Evolutionary conservation across 2,329 filamentous ascomycete genomes (phyloP), one percentile per base, ranked within the genome.

Genomic region (Cordyceps militaris): DNA sequence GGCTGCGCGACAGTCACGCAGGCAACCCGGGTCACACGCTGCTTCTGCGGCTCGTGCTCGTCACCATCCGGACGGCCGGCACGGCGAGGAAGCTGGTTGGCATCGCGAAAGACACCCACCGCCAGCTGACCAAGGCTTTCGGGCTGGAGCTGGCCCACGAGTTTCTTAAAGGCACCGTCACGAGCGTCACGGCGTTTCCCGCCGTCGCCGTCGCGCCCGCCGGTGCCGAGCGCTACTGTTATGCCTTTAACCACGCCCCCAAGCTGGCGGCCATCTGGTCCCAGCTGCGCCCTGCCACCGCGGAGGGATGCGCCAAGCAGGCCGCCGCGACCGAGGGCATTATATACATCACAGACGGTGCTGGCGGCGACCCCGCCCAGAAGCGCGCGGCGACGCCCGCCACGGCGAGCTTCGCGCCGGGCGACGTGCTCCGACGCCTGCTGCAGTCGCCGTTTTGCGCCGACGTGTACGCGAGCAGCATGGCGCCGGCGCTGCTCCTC

Each of bases 201-300:
- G 63, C 64, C 0, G 63, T 73, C 16, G 62, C 64, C 10, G 40
- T 56, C 1, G 40, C 50, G 1, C n/a, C n/a, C n/a, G 51, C 28
- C 4, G 46, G 60, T 2, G 50, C 61, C 3, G 42, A 59, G 1
- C 34, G 30, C 32, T 64, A 63, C 13, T 60, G 69, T 3, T 71
- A 68, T 54, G 65, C 68, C 2, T 68, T 73, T 57, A 68, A 67
- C 56, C 73, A 73, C 46, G 66, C 69, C 19, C 73, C 73, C 2
- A 75, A 75, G 53, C 61, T 74, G 24, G 72, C 70, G 7, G 65
- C 67, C 16, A 63, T 70, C 24, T 75, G 73, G 73, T 71, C 71
- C 2, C 65, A 71, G 48, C 61, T 60, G 28, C 56, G 51, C 28
- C 63, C 63, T 23, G 57, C 24, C 54, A 16, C 32, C 61, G 19